A percentile compares a stretch with the other conserved stretches of the same genome.
phyloP scores from a whole-genome alignment of 129 eudicot species.

The Tagetes erecta region DNA sequence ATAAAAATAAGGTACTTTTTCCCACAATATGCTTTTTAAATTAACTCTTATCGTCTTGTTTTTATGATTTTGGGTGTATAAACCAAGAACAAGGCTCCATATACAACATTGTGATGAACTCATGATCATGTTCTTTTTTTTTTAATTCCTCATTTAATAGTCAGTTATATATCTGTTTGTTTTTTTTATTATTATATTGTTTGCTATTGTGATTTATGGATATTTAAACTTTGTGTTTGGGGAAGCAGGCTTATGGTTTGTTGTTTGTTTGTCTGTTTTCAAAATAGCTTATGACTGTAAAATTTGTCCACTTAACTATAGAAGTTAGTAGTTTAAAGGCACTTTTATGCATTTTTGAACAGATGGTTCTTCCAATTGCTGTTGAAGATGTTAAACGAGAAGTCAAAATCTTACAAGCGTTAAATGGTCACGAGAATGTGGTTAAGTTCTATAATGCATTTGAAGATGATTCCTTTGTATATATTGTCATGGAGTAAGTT shows the following conservation, averaged over 20 bases:
- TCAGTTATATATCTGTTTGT: not conserved
- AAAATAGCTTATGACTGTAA: not conserved
- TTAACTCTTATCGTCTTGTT: not conserved
- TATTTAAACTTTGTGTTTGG: not conserved
- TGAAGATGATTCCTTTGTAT: constrained; percentile 85
- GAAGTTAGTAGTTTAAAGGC: not conserved
- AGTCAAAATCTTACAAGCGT: constrained; percentile 85
- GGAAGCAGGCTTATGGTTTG: not conserved
- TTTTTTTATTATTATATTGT: not conserved
- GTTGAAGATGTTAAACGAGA: constrained; percentile 98
- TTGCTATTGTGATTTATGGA: not conserved
- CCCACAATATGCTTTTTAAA: not conserved
- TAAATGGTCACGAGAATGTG: constrained; percentile 90
- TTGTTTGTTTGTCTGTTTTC: constrained; percentile 1
- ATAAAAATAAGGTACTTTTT: constrained; percentile 68
- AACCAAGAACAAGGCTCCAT: constrained; percentile 1
- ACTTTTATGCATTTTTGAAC: constrained; percentile 22
- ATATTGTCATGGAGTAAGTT: constrained; percentile 98
- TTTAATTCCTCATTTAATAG: not conserved
- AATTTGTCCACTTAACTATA: not conserved
- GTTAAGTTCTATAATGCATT: constrained; percentile 84
- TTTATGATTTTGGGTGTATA: not conserved
- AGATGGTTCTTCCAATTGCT: constrained; percentile 97
- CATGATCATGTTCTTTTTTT: not conserved
- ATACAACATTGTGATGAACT: not conserved